Base-by-base conservation (phyloP, 108 stramenopile genomes). In the Aureococcus anophagefferens region DNA sequence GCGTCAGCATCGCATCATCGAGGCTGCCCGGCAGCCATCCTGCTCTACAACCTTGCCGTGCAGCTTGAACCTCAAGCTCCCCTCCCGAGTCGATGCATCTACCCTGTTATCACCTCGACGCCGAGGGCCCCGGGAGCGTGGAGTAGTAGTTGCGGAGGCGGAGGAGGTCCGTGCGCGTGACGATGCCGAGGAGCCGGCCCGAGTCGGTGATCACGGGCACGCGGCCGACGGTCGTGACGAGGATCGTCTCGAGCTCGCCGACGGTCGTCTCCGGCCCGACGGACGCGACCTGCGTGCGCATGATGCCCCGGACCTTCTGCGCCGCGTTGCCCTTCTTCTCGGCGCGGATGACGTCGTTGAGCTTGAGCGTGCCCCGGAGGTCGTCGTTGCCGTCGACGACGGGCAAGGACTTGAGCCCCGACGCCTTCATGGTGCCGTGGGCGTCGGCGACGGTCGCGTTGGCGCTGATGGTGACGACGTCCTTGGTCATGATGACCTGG, bases 401-500 rank as follows among this genome's bases (percentile, higher is more conserved):
- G 51, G 25, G 7, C 21, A 28, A 4, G 21, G 51, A 18, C 51
- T 59, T 59, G 21, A 59, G 51, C 21, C 3, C 17, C 7, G 4
- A 28, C 51, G 14, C 51, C 1, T 59, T 25, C 3, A 59, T 9
- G 21, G 13, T 4, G 1, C 21, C 21, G 3, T 28, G 14, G 25
- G 51, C 51, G 51, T 59, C 51, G 51, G 21, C 51, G 51, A 59
- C 13, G 21, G 51, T 59, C 51, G 51, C 25, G 21, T 16, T 28
- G 51, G 4, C 51, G 21, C 13, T 59, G 51, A 59, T 3, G 21
- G 25, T 25, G 35, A 91, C 70, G 28, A 89, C 90, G 45, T 89
- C 88, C 59, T 85, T 75, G 36, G 88, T 90, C 92, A 93, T 93
- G 73, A 93, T 91, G 66, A 88, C 92, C 25, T 83, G 87, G 4